Conservation (phyloP, 352 stramenopile genomes). For the Phytophthora palmivora region DNA sequence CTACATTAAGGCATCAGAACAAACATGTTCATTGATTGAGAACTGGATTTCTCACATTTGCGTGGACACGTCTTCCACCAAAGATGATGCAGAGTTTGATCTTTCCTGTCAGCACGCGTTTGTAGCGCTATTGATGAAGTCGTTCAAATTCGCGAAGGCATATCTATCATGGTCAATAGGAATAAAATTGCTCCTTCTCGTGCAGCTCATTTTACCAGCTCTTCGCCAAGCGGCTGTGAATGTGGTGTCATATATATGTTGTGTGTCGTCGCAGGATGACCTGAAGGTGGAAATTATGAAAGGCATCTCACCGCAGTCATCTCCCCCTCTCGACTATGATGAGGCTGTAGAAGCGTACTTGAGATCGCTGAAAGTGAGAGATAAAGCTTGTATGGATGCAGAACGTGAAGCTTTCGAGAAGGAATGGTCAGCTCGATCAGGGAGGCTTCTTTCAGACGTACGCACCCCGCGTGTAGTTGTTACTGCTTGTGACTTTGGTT, state of each 20-base stretch:
- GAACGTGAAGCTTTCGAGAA: slow-evolving; percentile 34
- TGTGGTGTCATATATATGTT: slow-evolving; percentile 10
- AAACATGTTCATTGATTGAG: slow-evolving; percentile 36
- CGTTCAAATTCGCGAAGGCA: slow-evolving; percentile 20
- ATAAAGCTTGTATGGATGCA: slow-evolving; percentile 4
- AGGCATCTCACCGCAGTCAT: slow-evolving; percentile 2
- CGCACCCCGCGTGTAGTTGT: slow-evolving; percentile 14
- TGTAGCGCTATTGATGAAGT: slow-evolving; percentile 20
- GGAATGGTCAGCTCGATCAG: slow-evolving; percentile 40
- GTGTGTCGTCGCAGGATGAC: slow-evolving; percentile 10
- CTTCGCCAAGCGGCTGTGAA: slow-evolving; percentile 8
- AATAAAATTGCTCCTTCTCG: slow-evolving; percentile 31
- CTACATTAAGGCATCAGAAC: slow-evolving; percentile 25
- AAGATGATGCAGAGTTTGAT: slow-evolving; percentile 20
- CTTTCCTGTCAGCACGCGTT: slow-evolving; percentile 35
- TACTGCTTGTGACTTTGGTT: slow-evolving; percentile 46
- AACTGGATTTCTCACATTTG: slow-evolving; percentile 43
- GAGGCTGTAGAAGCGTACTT: slow-evolving; percentile 27
- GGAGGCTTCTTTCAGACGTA: slow-evolving; percentile 20
- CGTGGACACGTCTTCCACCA: slow-evolving; percentile 3
- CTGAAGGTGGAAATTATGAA: not conserved
- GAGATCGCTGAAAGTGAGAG: slow-evolving; percentile 16
- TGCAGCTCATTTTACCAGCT: slow-evolving; percentile 24
- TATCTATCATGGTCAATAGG: slow-evolving; percentile 34
- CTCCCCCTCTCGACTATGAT: slow-evolving; percentile 20